phyloP scores from a whole-genome alignment of 164 flowering plant genomes.

The Magnolia changhungtana region DNA sequence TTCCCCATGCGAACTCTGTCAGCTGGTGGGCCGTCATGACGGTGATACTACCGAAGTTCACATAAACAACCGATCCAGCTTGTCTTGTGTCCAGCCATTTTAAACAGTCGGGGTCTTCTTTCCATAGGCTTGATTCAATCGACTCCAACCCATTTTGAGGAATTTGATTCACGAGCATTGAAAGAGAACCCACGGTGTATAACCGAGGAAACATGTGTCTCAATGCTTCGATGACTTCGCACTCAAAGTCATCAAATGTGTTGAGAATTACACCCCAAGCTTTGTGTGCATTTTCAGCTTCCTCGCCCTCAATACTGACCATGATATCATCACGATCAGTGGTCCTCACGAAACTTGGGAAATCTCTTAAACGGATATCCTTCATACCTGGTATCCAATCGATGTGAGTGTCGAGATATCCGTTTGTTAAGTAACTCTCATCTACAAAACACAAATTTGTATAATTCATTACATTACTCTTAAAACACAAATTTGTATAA shows the following conservation, averaged over 20 bases:
- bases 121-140: constrained; percentile 26
- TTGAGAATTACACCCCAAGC: constrained; percentile 20
- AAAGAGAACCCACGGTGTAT: constrained; percentile 31
- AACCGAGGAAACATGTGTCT: not conserved
- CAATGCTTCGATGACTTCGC: constrained; percentile 18
- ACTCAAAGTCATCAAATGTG: constrained; percentile 21
- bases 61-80: constrained; percentile 29
- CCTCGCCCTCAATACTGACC: constrained; percentile 11
- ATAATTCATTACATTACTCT: no score
- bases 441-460: constrained; percentile 10
- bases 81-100: constrained; percentile 32
- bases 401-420: constrained; percentile 25
- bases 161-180: not conserved
- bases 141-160: not conserved
- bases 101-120: constrained; percentile 29
- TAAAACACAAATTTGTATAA: not conserved
- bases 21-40: constrained; percentile 25
- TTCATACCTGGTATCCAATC: constrained; percentile 37
- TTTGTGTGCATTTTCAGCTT: constrained; percentile 5
- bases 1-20: constrained; percentile 45
- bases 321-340: constrained; percentile 17
- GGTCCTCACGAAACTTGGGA: constrained; percentile 22
- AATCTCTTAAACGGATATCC: constrained; percentile 29
- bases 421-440: constrained; percentile 27
- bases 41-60: constrained; percentile 41